phyloP scores from a whole-genome alignment of 352 stramenopile genomes.

The Bremia lactucae region DNA sequence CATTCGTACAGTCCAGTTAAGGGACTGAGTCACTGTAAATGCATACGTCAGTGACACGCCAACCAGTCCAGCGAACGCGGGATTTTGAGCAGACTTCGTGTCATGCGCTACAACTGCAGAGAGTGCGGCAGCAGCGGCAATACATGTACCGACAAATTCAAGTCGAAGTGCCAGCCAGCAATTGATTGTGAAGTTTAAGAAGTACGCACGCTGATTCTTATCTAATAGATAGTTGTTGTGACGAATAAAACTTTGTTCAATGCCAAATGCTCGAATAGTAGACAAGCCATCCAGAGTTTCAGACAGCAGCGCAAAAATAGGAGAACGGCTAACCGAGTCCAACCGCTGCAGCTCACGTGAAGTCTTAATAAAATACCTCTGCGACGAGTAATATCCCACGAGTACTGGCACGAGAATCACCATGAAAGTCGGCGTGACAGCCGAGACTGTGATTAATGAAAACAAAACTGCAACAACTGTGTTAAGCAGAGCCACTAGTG shows the following conservation, averaged over 20 bases:
- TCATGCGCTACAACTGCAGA: slow-evolving; percentile 44
- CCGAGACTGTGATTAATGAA: slow-evolving; percentile 57
- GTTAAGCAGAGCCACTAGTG: slow-evolving; percentile 56
- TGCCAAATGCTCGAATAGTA: slow-evolving; percentile 86
- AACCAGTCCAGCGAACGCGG: slow-evolving; percentile 46
- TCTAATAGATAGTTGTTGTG: slow-evolving; percentile 50
- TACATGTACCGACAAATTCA: slow-evolving; percentile 59
- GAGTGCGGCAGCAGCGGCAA: slow-evolving; percentile 43
- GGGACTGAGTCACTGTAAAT: slow-evolving; percentile 68
- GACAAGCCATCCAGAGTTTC: slow-evolving; percentile 92
- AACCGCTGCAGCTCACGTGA: slow-evolving; percentile 91
- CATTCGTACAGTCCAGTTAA: slow-evolving; percentile 67
- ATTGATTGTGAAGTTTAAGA: slow-evolving; percentile 63
- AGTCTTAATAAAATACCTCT: slow-evolving; percentile 90
- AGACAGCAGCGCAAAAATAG: slow-evolving; percentile 92
- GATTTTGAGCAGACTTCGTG: slow-evolving; percentile 22
- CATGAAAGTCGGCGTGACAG: slow-evolving; percentile 61
- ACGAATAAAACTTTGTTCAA: slow-evolving; percentile 34
- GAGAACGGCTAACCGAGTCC: slow-evolving; percentile 88
- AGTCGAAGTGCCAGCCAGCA: slow-evolving; percentile 70
- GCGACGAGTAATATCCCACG: slow-evolving; percentile 52
- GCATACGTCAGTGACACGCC: slow-evolving; percentile 71
- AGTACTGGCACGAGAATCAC: slow-evolving; percentile 61
- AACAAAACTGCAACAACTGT: slow-evolving; percentile 59
- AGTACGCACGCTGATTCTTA: slow-evolving; percentile 60